phyloP scores from a whole-genome alignment of 495 filamentous ascomycete species.

The Parachaetomium inaequale region DNA sequence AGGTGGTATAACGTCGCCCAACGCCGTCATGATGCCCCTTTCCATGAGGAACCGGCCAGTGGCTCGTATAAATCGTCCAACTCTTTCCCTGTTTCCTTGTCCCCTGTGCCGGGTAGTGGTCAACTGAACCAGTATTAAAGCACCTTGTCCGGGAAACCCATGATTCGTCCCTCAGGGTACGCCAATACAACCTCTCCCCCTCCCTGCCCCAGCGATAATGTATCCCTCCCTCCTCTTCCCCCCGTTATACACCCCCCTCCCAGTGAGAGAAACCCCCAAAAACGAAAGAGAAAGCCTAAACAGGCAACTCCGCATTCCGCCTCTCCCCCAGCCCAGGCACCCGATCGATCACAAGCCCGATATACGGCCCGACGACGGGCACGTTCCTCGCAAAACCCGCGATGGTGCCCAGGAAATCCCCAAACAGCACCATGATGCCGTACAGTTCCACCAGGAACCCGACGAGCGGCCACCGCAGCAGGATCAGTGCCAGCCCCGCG shows the following conservation, averaged over 20 bases:
- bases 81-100: not conserved
- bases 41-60: slow-evolving; percentile 2
- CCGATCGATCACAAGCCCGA: slow-evolving; percentile 64
- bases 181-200: not conserved
- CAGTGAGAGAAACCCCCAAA: too few species aligned
- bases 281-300: slow-evolving; percentile 39
- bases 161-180: too few species aligned
- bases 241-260: too few species aligned
- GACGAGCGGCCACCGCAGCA: slow-evolving; percentile 80
- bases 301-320: slow-evolving; percentile 73
- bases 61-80: not conserved
- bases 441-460: slow-evolving; percentile 90
- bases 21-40: slow-evolving; percentile 19
- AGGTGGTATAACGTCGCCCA: slow-evolving; percentile 25
- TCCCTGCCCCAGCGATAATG: not conserved
- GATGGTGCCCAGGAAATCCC: slow-evolving; percentile 92
- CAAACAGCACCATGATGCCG: slow-evolving; percentile 89
- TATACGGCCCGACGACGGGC: slow-evolving; percentile 80
- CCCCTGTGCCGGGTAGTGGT: not conserved
- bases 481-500: slow-evolving; percentile 77
- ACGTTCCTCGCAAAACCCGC: slow-evolving; percentile 79
- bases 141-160: not conserved
- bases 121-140: not conserved
- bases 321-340: slow-evolving; percentile 54
- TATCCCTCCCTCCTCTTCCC: not conserved